Evolutionary conservation across 805 yeast species (phyloP).

Genomic region (Saturnispora hagleri): DNA sequence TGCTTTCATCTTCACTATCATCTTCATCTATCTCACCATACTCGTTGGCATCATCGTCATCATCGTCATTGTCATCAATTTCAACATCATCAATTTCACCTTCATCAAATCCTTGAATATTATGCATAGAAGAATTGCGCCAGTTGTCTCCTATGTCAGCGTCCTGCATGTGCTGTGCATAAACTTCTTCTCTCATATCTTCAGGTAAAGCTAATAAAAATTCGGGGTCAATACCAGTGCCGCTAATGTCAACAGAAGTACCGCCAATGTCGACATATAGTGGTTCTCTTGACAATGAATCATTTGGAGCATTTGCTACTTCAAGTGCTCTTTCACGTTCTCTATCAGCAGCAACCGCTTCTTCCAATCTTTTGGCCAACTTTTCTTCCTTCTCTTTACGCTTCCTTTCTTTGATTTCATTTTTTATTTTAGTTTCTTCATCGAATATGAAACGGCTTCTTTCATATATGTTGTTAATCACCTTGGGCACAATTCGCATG

Average conservation of each 20-base stretch:
- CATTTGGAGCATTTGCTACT: constrained; percentile 21
- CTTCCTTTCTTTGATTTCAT: constrained; percentile 22
- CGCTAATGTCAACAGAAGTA: constrained; percentile 72
- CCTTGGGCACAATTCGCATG: constrained; percentile 31
- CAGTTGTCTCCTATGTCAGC: constrained; percentile 40
- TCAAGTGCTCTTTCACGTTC: constrained; percentile 5
- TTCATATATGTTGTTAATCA: constrained; percentile 36
- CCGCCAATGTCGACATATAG: constrained; percentile 68
- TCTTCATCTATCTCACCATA: constrained; percentile 11
- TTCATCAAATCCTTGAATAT: constrained; percentile 2
- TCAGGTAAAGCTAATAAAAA: constrained; percentile 86
- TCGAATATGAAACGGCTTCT: constrained; percentile 35
- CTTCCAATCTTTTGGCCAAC: constrained; percentile 20
- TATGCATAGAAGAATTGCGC: neutral
- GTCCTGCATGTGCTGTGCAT: constrained; percentile 74
- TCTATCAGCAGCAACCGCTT: constrained; percentile 6
- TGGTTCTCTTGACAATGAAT: constrained; percentile 32
- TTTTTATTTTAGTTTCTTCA: constrained; percentile 11
- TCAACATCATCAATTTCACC: constrained; percentile 16
- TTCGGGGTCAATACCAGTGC: constrained; percentile 87
- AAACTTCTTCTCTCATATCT: constrained; percentile 86
- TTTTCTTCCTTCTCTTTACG: constrained; percentile 14
- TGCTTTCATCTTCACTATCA: constrained; percentile 20
- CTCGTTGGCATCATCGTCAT: constrained; percentile 8
- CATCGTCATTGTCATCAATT: constrained; percentile 17